A percentile compares a stretch with the other conserved stretches of the same genome.
These are phyloP conservation scores for Claviceps cyperi DNA, from an alignment of 2,329 filamentous ascomycete species.

Conservation along the genomic window DNA sequence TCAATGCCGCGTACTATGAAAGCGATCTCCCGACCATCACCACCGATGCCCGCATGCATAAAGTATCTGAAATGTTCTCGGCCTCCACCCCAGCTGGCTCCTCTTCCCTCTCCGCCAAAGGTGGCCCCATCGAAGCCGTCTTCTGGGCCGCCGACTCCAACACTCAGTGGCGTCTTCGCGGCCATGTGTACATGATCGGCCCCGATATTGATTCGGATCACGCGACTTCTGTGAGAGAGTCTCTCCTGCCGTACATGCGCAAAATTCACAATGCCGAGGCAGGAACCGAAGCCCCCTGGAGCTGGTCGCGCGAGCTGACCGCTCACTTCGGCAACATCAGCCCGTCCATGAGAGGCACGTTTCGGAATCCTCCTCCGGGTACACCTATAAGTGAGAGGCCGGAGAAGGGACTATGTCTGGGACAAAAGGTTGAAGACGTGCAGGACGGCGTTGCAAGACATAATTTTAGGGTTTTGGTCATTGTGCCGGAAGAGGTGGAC, in stretches of 20 bases:
- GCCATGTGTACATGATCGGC: conserved; percentile 60
- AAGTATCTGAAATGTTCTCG: conserved; percentile 54
- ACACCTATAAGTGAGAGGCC: conserved; percentile 38
- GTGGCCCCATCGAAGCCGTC: conserved; percentile 64
- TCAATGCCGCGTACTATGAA: conserved; percentile 55
- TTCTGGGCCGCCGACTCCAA: conserved; percentile 61
- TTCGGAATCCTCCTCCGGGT: conserved; percentile 59
- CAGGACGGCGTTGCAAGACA: conserved; percentile 54
- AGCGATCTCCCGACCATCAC: conserved; percentile 73
- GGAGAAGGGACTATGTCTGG: conserved; percentile 28
- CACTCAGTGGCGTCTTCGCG: conserved; percentile 77
- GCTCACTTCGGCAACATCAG: conserved; percentile 82
- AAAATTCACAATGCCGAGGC: conserved; percentile 1
- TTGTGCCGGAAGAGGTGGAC: conserved; percentile 67
- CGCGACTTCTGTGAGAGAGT: conserved; percentile 37
- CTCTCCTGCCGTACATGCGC: conserved; percentile 50
- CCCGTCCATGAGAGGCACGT: conserved; percentile 64
- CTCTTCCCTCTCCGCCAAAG: conserved; percentile 33
- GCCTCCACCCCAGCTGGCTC: conserved; percentile 22
- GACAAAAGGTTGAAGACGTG: conserved; percentile 55
- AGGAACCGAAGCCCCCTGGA: conserved; percentile 40
- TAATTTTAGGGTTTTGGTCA: conserved; percentile 74
- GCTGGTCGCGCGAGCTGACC: conserved; percentile 65
- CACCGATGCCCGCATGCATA: conserved; percentile 78
- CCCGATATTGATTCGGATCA: conserved; percentile 42